Base-by-base conservation (phyloP, 2,329 filamentous ascomycete genomes). In the Lachnellula occidentalis region DNA sequence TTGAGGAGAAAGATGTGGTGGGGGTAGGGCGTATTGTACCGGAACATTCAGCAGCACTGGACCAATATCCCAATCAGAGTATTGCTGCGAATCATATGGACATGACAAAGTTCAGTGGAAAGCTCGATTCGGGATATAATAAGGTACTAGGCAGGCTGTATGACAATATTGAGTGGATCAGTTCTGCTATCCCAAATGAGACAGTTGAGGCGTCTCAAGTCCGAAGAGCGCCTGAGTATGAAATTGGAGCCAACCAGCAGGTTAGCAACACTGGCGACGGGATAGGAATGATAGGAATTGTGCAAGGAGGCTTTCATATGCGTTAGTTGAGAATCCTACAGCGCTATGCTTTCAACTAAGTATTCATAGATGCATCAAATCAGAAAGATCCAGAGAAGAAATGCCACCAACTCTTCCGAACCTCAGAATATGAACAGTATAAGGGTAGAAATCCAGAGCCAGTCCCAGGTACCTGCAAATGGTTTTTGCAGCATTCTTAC, bases 381-480 rank as follows among this genome's bases (percentile, higher is more conserved):
- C 36, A 39, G 14, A 19, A 1, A 43, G 41, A 22, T 2, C 41
- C 14, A 5, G 14, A 22, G 22, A 4, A 43, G 1, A 43, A 45
- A 15, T 51, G 49, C 41, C 37, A 47, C 31, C 49, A 51, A 85
- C 82, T 76, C 12, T 62, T 77, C 64, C 8, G 70, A 24, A 48
- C 27, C 2, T 53, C 50, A n/a, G 41, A 52, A 22, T 72, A 72
- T 41, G 64, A 70, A 50, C 64, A 56, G 60, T 68, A 68, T 50
- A 72, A 70, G 57, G 51, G 60, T 7, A 61, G 64, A 39, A 63
- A 69, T 1, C 55, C 59, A 42, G 49, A 62, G 7, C 51, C 60
- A 36, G 55, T 70, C 2, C 34, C 56, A 31, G 63, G 58, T 9
- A 72, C 66, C 9, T 72, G 70, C 52, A 36, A 56, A 24, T 74